Conservation (phyloP, 805 yeast genomes). For the Nadsonia fulvescens region DNA sequence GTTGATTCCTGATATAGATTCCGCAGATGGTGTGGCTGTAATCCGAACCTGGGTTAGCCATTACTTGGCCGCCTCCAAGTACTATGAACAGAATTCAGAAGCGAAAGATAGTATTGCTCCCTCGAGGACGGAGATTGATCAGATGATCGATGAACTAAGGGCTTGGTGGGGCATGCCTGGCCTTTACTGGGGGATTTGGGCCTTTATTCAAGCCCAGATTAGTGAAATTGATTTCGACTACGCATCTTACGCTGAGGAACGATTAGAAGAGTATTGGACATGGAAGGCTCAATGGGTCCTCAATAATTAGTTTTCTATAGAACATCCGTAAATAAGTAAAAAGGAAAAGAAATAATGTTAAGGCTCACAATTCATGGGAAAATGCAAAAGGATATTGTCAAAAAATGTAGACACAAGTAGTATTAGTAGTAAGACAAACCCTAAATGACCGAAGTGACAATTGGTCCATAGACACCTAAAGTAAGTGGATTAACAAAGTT, state of each 20-base stretch:
- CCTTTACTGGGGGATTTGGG: conserved; percentile 75
- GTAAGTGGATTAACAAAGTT: no score
- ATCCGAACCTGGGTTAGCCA: conserved; percentile 41
- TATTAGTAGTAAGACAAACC: no score
- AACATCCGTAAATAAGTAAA: conserved; percentile 1
- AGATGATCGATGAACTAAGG: conserved; percentile 35
- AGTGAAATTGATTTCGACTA: conserved; percentile 62
- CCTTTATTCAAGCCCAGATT: conserved; percentile 51
- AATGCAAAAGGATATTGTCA: no score
- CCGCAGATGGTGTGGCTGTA: conserved; percentile 24
- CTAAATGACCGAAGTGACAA: no score
- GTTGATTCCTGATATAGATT: conserved; percentile 42
- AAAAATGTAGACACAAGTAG: no score
- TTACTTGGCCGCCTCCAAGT: conserved; percentile 23
- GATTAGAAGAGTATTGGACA: conserved; percentile 50
- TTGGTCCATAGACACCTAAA: no score
- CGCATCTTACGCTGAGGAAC: conserved; percentile 34
- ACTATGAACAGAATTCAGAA: conserved; percentile 11
- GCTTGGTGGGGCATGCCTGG: conserved; percentile 66
- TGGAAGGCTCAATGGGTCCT: conserved; percentile 32
- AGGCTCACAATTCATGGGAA: no score
- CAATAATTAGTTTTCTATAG: background rate
- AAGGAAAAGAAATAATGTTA: no score
- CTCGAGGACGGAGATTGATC: conserved; percentile 23
- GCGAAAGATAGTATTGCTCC: no score